These are phyloP conservation scores for Botrytis paeoniae DNA, from an alignment of 2,329 filamentous ascomycete genomes.

Conservation along the genomic window DNA sequence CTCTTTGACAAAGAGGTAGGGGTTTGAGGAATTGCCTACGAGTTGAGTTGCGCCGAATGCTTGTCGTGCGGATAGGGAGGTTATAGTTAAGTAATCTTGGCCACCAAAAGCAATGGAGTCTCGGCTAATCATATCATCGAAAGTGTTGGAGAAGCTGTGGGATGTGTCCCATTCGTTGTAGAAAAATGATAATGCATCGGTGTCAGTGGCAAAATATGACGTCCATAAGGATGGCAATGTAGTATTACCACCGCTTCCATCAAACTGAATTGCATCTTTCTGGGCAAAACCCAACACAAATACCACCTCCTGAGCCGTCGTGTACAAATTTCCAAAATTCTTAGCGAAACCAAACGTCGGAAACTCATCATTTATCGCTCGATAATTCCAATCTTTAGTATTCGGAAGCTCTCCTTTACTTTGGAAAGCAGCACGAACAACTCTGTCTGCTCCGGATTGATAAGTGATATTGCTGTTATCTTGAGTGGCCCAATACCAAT, in stretches of 20 bases:
- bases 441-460: constrained; percentile 64
- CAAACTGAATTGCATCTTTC: constrained; percentile 72
- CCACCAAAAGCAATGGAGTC: constrained; percentile 67
- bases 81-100: constrained; percentile 45
- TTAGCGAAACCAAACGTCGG: constrained; percentile 79
- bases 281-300: constrained; percentile 79
- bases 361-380: constrained; percentile 66
- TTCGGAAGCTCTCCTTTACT: constrained; percentile 61
- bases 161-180: constrained; percentile 70
- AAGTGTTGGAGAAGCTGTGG: constrained; percentile 53
- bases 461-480: constrained; percentile 55
- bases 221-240: constrained; percentile 74
- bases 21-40: constrained; percentile 45
- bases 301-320: constrained; percentile 40
- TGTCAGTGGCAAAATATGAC: constrained; percentile 62
- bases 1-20: constrained; percentile 64
- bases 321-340: constrained; percentile 45
- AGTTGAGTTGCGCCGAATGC: constrained; percentile 44
- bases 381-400: constrained; percentile 60
- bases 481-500: constrained; percentile 71
- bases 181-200: constrained; percentile 66
- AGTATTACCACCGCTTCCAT: constrained; percentile 61
- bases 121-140: constrained; percentile 66
- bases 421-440: constrained; percentile 66
- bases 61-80: constrained; percentile 51